Base-by-base conservation (phyloP, 228 moss, liverwort and hornwort genomes). In the Sphagnum magellanicum region DNA sequence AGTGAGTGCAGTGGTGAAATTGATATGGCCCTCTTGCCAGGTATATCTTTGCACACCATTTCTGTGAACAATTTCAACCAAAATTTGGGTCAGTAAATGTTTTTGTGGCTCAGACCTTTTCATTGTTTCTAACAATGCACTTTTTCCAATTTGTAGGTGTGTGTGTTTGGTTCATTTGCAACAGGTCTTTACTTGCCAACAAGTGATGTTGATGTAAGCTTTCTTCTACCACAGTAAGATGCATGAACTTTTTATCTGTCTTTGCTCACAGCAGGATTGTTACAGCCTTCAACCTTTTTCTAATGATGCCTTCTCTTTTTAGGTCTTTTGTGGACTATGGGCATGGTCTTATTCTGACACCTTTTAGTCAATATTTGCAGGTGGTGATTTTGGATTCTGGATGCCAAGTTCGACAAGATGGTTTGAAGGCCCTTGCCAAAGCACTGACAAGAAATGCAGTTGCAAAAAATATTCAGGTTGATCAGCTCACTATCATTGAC, bases 121-220 rank as follows among this genome's bases (percentile, higher is more conserved):
- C 49, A 46, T 61, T 4, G 15, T 63, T 10, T 63, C 50, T 50
- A 14, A 62, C 61, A 32, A 32, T 32, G 32, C 32, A 32, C 32
- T 32, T 32, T 32, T 32, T 32, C 32, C 32, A 32, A 14, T 6
- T 60, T 61, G 63, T 90, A 98, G 98, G 98, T 98, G 74, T 88
- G 85, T 79, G 89, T 98, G 10, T 98, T 98, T 70, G 98, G 98
- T 55, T 94, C 98, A 48, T 98, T 98, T 87, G 98, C 98, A 67
- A 98, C 98, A 52, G 98, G 98, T 65, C 89, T 98, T 48, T 94
- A 92, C 79, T 76, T 98, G 72, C 94, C 98, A 62, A 92, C 94
- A 12, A 98, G 94, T 71, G 98, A 98, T 70, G 82, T 90, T 72
- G 98, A 98, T 75, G 98, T 98, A 85, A 74, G 78, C 11, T 10